Evolutionary conservation across 208 protist genomes (phyloP), one percentile per base, ranked within the genome.

Genomic region (Cochliopodium minus): DNA sequence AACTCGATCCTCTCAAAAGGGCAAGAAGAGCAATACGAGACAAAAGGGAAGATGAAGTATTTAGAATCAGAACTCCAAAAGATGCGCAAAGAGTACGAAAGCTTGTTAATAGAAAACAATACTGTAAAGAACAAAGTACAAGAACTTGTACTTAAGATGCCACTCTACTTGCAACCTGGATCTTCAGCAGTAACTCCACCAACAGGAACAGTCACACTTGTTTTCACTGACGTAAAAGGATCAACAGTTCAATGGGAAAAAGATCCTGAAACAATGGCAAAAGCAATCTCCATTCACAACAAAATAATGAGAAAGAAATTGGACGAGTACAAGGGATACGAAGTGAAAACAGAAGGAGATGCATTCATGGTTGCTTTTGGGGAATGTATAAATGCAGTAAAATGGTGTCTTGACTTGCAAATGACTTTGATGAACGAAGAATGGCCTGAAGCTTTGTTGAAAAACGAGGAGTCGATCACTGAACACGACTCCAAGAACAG

Each of bases 141-240:
- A n/a, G n/a, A n/a, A n/a, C n/a, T n/a, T n/a, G n/a, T n/a, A n/a
- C n/a, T n/a, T n/a, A n/a, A n/a, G n/a, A n/a, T n/a, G n/a, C n/a
- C n/a, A n/a, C n/a, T n/a, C n/a, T n/a, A n/a, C n/a, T n/a, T n/a
- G n/a, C n/a, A n/a, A n/a, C n/a, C n/a, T n/a, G n/a, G n/a, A n/a
- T n/a, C n/a, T n/a, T n/a, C n/a, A n/a, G n/a, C n/a, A n/a, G n/a
- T n/a, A n/a, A n/a, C n/a, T n/a, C n/a, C n/a, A 10, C 54, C 54
- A 28, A 15, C 26, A 28, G 54, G 54, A 25, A 22, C 38, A 2
- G 49, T 47, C 1, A 32, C 60, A 9, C 30, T 64, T 20, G 60
- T 60, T 26, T 64, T 64, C 9, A 45, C 59, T 4, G 60, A 64
- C 15, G 49, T 64, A 17, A 23, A 54, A 45, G 43, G 61, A 13